Base-by-base conservation (phyloP, 1,139 yeast species). In the Magnusiomyces suaveolens region DNA sequence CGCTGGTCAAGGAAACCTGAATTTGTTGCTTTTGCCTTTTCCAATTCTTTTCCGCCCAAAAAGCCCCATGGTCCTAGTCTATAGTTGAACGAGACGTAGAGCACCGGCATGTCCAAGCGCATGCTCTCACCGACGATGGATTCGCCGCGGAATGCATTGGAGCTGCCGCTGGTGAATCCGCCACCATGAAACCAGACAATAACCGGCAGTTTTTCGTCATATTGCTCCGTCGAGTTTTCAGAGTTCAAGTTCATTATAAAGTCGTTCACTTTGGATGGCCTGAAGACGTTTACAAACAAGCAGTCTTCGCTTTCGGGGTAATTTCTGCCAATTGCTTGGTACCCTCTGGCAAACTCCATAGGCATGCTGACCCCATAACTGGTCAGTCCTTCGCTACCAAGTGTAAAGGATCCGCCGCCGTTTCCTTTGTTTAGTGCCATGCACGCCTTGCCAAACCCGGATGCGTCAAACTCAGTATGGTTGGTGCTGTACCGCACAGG, bases 11-110 rank as follows among this genome's bases (percentile, higher is more conserved):
- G 60, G 2, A 71, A 56, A 1, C 73, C 74, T 32, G 58, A 63
- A 50, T 71, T 71, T 4, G 25, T 41, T 3, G 25, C 44, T 10
- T 41, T 41, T 3, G 44, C 29, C 58, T 60, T 48, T 14, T 46
- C 55, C 20, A 68, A 57, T 24, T 62, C 65, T n/a, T 55, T 39
- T 3, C 71, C 64, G 10, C 63, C 60, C 29, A 71, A 57, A 56
- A 67, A 70, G 1, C 75, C 75, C 52, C 62, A 68, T 0, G 65
- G 66, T 1, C 69, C 69, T 1, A 70, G 61, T 39, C 74, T 63
- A 55, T 70, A 70, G 49, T 52, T 52, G 18, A 52, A 18, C 20
- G 56, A 46, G 3, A 58, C 56, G 43, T 48, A 50, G 26, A 58
- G 53, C 18, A 57, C 48, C 10, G 60, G 59, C 44, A 53, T 50